A percentile compares a stretch with the other conserved stretches of the same genome.
Conservation (phyloP, 2,329 filamentous ascomycete species). For the Alternaria triticina region DNA sequence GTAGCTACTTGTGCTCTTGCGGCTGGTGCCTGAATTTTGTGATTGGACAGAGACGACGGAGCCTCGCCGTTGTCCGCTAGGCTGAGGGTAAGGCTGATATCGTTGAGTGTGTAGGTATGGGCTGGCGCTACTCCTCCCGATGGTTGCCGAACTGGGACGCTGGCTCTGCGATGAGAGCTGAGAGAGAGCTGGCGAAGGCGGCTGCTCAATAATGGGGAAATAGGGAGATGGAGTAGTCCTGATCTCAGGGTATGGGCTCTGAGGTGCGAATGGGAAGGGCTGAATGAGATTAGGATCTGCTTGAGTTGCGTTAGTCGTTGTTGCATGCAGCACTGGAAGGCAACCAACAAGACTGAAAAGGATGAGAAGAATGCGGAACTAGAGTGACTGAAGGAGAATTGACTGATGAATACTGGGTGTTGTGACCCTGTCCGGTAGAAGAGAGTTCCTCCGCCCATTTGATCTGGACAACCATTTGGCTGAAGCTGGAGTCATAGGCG, state of each 20-base stretch:
- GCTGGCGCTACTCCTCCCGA: constrained; percentile 66
- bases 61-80: constrained; percentile 62
- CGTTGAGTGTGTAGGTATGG: constrained; percentile 66
- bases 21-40: constrained; percentile 65
- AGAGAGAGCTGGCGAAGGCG: constrained; percentile 70
- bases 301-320: constrained; percentile 18
- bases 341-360: constrained; percentile 50
- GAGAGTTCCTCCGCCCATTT: constrained; percentile 30
- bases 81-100: constrained; percentile 61
- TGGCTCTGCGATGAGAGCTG: constrained; percentile 57
- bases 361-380: constrained; percentile 15
- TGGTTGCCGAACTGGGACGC: constrained; percentile 47
- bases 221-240: constrained; percentile 50
- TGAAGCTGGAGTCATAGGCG: constrained; percentile 47
- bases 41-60: constrained; percentile 77
- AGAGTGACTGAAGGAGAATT: constrained; percentile 1
- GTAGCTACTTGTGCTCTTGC: constrained; percentile 50
- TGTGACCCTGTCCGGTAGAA: constrained; percentile 37
- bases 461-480: constrained; percentile 43
- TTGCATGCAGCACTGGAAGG: constrained; percentile 16
- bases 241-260: constrained; percentile 52
- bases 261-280: constrained; percentile 53
- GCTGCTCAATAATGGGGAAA: constrained; percentile 53
- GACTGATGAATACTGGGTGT: constrained; percentile 19
- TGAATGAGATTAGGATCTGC: constrained; percentile 66